Percentiles rank a stretch among this genome's conserved stretches.
phyloP scores from a whole-genome alignment of 305 asterid genomes.

The Ajuga reptans region DNA sequence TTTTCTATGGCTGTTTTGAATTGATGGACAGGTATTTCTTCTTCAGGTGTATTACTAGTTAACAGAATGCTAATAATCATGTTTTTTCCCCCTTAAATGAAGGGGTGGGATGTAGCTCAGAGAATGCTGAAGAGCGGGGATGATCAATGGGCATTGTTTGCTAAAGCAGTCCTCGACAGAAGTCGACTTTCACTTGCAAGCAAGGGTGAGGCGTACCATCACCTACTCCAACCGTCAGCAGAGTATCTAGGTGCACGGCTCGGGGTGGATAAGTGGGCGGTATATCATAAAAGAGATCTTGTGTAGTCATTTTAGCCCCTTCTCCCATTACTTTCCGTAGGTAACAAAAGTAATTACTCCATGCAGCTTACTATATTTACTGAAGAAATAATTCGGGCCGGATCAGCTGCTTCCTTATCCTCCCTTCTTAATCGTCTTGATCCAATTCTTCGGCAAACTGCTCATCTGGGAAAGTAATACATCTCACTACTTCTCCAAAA shows the following conservation, averaged over 20 bases:
- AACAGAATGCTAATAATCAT: constrained; percentile 15
- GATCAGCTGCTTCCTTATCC: constrained; percentile 96
- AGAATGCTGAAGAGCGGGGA: constrained; percentile 56
- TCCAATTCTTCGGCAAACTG: constrained; percentile 88
- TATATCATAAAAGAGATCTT: constrained; percentile 34
- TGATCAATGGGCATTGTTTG: constrained; percentile 80
- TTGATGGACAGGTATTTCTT: constrained; percentile 4
- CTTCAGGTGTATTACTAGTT: neutral
- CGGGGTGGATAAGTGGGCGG: constrained; percentile 86
- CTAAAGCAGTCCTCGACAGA: constrained; percentile 93
- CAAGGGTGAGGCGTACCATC: constrained; percentile 86
- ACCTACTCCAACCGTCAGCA: constrained; percentile 93
- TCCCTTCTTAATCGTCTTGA: constrained; percentile 92
- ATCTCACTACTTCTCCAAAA: neutral
- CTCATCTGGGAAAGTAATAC: constrained; percentile 84
- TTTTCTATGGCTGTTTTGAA: neutral
- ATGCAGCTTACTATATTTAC: constrained; percentile 85
- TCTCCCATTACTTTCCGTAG: constrained; percentile 18
- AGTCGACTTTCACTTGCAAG: constrained; percentile 84
- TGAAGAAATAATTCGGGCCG: constrained; percentile 94
- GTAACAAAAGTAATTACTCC: constrained; percentile 19
- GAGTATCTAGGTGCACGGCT: constrained; percentile 89
- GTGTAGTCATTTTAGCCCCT: constrained; percentile 7
- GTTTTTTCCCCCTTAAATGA: constrained; percentile 15
- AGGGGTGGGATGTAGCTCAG: constrained; percentile 91